phyloP scores from a whole-genome alignment of 352 stramenopile genomes.

The Aphanomyces euteiches region DNA sequence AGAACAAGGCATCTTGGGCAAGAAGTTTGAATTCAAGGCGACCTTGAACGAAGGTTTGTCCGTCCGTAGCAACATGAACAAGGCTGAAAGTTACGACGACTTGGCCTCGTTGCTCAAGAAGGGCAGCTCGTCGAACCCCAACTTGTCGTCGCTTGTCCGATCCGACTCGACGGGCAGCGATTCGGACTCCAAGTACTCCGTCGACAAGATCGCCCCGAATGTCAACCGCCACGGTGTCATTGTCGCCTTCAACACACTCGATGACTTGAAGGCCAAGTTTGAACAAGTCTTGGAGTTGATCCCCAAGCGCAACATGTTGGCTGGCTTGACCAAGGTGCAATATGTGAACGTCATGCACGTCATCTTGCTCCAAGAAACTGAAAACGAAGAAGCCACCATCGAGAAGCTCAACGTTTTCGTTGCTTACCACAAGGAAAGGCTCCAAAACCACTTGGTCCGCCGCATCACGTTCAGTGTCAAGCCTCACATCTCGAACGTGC shows the following conservation, averaged over 20 bases:
- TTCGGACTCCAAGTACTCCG: slow-evolving; percentile 34
- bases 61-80: slow-evolving; percentile 48
- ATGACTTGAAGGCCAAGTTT: slow-evolving; percentile 67
- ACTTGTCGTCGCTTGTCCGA: slow-evolving; percentile 35
- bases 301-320: slow-evolving; percentile 60
- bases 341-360: slow-evolving; percentile 84
- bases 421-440: slow-evolving; percentile 50
- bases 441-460: slow-evolving; percentile 76
- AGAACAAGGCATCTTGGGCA: slow-evolving; percentile 53
- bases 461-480: slow-evolving; percentile 86
- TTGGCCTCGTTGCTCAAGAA: slow-evolving; percentile 60
- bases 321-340: slow-evolving; percentile 58
- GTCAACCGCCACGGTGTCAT: slow-evolving; percentile 80
- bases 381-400: slow-evolving; percentile 53
- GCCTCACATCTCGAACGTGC: slow-evolving; percentile 36
- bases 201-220: slow-evolving; percentile 66
- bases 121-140: slow-evolving; percentile 49
- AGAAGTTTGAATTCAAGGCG: slow-evolving; percentile 86
- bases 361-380: slow-evolving; percentile 66
- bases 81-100: slow-evolving; percentile 81
- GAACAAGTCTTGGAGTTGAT: slow-evolving; percentile 66
- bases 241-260: slow-evolving; percentile 82
- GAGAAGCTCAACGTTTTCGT: slow-evolving; percentile 59
- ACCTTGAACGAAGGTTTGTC: slow-evolving; percentile 72
- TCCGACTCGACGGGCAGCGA: slow-evolving; percentile 38